Conservation (phyloP, 805 yeast species). For the Lipomyces kockii region DNA sequence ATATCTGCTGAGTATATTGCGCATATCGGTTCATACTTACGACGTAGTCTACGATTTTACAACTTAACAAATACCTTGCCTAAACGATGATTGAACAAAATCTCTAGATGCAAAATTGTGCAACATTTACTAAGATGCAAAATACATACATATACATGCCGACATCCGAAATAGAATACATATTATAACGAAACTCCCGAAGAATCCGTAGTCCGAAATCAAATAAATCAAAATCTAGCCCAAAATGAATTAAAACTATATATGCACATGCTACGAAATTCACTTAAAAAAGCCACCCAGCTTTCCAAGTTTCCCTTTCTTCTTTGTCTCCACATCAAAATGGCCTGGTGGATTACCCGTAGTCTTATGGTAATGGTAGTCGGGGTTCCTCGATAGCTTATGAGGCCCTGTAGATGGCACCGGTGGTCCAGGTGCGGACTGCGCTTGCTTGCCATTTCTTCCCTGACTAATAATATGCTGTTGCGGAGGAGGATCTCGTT, state of each 20-base stretch:
- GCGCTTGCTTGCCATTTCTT: conserved; percentile 7
- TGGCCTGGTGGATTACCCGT: conserved; percentile 34
- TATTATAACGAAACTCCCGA: not conserved
- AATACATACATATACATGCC: not conserved
- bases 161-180: not conserved
- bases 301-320: conserved; percentile 24
- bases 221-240: not conserved
- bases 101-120: not conserved
- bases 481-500: conserved; percentile 38
- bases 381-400: conserved; percentile 30
- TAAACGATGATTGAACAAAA: no score
- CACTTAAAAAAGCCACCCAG: conserved; percentile 15
- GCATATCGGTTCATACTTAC: not conserved
- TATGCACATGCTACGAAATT: not conserved
- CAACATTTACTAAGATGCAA: not conserved
- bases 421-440: conserved; percentile 8
- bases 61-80: not conserved
- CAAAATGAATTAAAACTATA: not conserved
- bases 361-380: conserved; percentile 26
- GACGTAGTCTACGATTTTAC: not conserved
- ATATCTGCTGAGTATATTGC: no score
- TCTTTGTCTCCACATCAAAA: conserved; percentile 28
- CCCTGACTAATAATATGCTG: conserved; percentile 3
- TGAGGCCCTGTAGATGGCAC: conserved; percentile 32
- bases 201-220: not conserved